These are phyloP conservation scores for Xylaria longipes DNA, from an alignment of 495 filamentous ascomycete genomes.

Conservation along the genomic window DNA sequence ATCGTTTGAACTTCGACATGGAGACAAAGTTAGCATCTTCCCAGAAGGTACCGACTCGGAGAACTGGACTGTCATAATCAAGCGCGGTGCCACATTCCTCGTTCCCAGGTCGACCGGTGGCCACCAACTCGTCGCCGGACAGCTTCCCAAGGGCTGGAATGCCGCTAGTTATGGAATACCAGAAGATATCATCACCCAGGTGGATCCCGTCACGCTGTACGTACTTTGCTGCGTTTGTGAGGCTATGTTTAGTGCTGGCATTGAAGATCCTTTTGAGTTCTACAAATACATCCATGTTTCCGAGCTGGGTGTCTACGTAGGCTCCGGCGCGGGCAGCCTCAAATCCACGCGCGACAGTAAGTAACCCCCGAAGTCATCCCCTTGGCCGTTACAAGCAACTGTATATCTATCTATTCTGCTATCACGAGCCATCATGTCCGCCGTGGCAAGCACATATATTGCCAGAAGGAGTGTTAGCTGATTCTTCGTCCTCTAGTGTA, in stretches of 20 bases:
- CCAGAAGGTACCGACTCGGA: constrained; percentile 74
- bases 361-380: neutral
- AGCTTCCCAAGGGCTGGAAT: constrained; percentile 86
- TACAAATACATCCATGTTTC: constrained; percentile 91
- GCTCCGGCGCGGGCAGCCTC: constrained; percentile 73
- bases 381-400: neutral
- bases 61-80: constrained; percentile 79
- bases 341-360: constrained; percentile 25
- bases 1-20: constrained; percentile 84
- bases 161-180: constrained; percentile 81
- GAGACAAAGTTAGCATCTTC: constrained; percentile 85
- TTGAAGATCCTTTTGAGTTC: constrained; percentile 89
- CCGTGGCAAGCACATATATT: neutral
- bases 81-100: constrained; percentile 79
- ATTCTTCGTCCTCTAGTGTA: constrained; percentile 81
- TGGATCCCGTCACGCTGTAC: constrained; percentile 84
- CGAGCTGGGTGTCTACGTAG: constrained; percentile 86
- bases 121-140: constrained; percentile 84
- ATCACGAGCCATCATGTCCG: neutral
- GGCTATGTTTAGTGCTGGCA: constrained; percentile 77
- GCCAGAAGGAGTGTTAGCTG: constrained; percentile 34
- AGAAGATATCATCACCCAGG: constrained; percentile 85
- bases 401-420: neutral
- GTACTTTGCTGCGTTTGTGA: constrained; percentile 84
- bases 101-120: constrained; percentile 85